A percentile compares a stretch with the other conserved stretches of the same genome.
Evolutionary conservation across 2,329 filamentous ascomycete genomes (phyloP).

Genomic region (Fusarium falciforme): DNA sequence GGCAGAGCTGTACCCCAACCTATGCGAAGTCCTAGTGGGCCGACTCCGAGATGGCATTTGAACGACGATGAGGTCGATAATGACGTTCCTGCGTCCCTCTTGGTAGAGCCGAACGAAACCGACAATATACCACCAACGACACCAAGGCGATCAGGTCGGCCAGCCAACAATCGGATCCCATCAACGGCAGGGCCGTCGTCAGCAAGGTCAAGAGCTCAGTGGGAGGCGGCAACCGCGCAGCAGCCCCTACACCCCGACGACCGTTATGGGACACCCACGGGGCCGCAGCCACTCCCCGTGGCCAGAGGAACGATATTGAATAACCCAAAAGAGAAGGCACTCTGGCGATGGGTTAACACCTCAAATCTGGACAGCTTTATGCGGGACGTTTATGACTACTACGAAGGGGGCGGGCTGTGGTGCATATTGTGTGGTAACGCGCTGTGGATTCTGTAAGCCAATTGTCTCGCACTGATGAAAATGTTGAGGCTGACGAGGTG

Average conservation of each 20-base stretch:
- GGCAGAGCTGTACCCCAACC: conserved; percentile 13
- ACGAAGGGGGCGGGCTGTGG: conserved; percentile 83
- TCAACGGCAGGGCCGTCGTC: conserved; percentile 54
- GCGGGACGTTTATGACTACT: conserved; percentile 87
- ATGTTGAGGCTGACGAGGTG: conserved; percentile 1
- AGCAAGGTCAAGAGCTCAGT: conserved; percentile 60
- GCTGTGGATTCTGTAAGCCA: conserved; percentile 77
- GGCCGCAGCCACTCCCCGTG: conserved; percentile 45
- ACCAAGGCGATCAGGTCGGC: conserved; percentile 26
- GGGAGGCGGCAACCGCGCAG: conserved; percentile 65
- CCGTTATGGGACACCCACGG: conserved; percentile 19
- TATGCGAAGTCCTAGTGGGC: conserved; percentile 27
- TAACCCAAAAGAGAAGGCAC: conserved; percentile 74
- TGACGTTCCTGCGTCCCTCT: conserved; percentile 72
- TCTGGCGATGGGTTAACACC: conserved; percentile 95
- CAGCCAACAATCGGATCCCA: conserved; percentile 23
- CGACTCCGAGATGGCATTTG: conserved; percentile 40
- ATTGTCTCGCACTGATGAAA: background rate
- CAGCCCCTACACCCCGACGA: conserved; percentile 61
- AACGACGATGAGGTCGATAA: conserved; percentile 66
- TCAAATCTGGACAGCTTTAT: conserved; percentile 91
- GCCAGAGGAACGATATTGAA: conserved; percentile 46
- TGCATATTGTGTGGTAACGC: conserved; percentile 81
- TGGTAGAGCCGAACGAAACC: conserved; percentile 65
- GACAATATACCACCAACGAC: conserved; percentile 30